Evolutionary conservation across 306 rosid genomes (phyloP).

Genomic region (Neltuma alba): DNA sequence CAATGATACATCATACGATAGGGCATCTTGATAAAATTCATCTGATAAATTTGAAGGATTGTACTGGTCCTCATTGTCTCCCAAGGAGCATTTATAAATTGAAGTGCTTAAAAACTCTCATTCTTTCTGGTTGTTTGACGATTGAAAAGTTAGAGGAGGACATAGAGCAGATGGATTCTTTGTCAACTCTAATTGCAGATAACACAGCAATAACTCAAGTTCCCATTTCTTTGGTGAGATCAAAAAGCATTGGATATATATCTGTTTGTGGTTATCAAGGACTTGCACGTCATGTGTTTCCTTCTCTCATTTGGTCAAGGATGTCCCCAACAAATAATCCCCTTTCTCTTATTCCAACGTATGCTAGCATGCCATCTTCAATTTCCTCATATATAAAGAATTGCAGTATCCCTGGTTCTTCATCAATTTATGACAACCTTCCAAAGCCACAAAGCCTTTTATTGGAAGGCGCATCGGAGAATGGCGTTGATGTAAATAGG

Average conservation of each 20-base stretch:
- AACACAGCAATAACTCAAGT: neutral
- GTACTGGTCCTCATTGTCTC: neutral
- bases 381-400: neutral
- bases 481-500: too few relatives aligned
- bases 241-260: neutral
- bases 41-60: neutral
- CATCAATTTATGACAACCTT: neutral
- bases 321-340: conserved; percentile 31
- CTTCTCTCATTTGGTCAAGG: conserved; percentile 30
- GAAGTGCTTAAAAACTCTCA: neutral
- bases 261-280: neutral
- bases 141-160: neutral
- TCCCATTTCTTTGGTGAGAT: neutral
- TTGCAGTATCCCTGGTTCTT: neutral
- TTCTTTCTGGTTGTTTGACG: neutral
- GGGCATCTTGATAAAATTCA: neutral
- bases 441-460: neutral
- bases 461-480: too few relatives aligned
- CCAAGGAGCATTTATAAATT: neutral
- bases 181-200: neutral
- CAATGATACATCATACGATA: neutral
- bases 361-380: neutral
- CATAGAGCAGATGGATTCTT: neutral
- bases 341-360: neutral
- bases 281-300: neutral